Evolutionary conservation across 768 basidiomycete genomes (phyloP).

Genomic region (Lactifluus pinguis): DNA sequence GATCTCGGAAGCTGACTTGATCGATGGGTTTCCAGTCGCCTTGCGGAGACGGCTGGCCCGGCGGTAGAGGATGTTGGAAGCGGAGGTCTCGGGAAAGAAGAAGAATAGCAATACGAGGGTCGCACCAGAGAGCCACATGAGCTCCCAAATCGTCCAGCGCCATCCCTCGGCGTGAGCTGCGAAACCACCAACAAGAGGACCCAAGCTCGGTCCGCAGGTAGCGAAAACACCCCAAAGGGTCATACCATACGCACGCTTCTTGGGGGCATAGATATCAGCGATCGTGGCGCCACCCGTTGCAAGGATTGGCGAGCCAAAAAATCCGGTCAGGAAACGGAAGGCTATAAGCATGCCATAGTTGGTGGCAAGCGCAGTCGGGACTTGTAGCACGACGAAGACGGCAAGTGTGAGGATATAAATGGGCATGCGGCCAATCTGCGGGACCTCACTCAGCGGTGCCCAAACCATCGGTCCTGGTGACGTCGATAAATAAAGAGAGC

Average conservation of each 20-base stretch:
- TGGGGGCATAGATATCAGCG: conserved; percentile 21
- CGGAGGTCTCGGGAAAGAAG: conserved; percentile 27
- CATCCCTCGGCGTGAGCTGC: conserved; percentile 26
- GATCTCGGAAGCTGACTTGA: conserved; percentile 25
- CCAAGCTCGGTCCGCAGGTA: conserved; percentile 25
- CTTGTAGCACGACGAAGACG: conserved; percentile 28
- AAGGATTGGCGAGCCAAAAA: conserved; percentile 28
- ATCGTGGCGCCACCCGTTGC: conserved; percentile 28
- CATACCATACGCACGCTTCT: conserved; percentile 23
- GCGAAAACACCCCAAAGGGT: conserved; percentile 26
- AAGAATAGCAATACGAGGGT: conserved; percentile 25
- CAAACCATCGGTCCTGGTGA: conserved; percentile 25
- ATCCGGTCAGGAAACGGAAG: conserved; percentile 30
- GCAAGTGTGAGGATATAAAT: conserved; percentile 28
- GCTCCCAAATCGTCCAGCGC: conserved; percentile 30
- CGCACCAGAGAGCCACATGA: conserved; percentile 27
- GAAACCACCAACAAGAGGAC: conserved; percentile 29
- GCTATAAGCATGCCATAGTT: conserved; percentile 28
- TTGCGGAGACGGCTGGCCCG: conserved; percentile 27
- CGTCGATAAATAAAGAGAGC: background rate
- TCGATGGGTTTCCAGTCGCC: conserved; percentile 24
- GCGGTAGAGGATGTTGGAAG: conserved; percentile 25
- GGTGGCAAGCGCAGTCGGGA: conserved; percentile 27
- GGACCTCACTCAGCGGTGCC: conserved; percentile 28
- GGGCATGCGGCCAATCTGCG: conserved; percentile 27